These are phyloP conservation scores for Nigrospora osmanthi DNA, from an alignment of 2,329 filamentous ascomycete species.

Conservation along the genomic window DNA sequence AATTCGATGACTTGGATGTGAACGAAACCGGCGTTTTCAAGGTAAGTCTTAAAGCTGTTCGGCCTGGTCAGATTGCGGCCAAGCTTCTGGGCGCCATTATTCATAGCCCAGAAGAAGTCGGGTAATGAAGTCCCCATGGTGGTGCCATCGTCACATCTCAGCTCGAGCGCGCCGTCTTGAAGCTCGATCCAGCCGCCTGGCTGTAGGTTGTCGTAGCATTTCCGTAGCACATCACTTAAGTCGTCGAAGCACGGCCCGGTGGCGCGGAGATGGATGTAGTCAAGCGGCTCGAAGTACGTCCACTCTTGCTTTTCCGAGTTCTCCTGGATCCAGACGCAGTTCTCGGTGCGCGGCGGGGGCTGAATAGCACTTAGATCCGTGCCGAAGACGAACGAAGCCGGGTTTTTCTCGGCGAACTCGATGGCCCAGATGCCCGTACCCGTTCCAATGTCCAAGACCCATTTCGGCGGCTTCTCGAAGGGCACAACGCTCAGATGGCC, in stretches of 20 bases:
- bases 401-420: not conserved
- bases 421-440: not conserved
- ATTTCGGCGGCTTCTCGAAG: not conserved
- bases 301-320: constrained; percentile 1
- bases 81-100: not conserved
- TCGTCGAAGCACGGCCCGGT: not conserved
- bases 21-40: not conserved
- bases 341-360: not conserved
- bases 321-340: not conserved
- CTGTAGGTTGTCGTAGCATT: not conserved
- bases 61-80: not conserved
- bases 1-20: not conserved
- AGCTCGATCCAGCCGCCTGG: not conserved
- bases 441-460: not conserved
- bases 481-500: not conserved
- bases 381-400: not conserved
- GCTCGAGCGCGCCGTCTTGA: not conserved
- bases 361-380: not conserved
- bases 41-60: not conserved
- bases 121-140: not conserved
- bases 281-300: not conserved
- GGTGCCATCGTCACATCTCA: not conserved
- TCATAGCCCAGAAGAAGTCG: not conserved
- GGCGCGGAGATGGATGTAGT: constrained; percentile 1
- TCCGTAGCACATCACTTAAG: not conserved